These are phyloP conservation scores for Teunomyces pallodes DNA, from an alignment of 805 yeast genomes.

Conservation along the genomic window DNA sequence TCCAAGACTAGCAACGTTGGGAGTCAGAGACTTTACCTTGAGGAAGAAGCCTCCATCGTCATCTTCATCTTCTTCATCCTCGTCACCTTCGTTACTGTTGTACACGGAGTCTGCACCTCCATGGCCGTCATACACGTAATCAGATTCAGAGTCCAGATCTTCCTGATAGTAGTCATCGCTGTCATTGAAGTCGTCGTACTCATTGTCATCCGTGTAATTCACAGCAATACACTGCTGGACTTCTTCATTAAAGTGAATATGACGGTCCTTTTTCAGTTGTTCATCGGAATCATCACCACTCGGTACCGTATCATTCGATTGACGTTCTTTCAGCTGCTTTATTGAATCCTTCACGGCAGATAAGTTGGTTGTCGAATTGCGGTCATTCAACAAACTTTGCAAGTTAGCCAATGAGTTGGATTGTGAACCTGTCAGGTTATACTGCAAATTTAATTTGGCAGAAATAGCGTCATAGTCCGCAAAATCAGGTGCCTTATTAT, in stretches of 20 bases:
- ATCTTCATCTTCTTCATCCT: slow-evolving; percentile 46
- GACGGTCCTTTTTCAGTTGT: slow-evolving; percentile 46
- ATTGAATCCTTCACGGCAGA: slow-evolving; percentile 1
- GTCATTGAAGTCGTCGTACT: slow-evolving; percentile 23
- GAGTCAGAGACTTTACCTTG: slow-evolving; percentile 46
- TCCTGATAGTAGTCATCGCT: slow-evolving; percentile 3
- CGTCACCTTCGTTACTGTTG: slow-evolving; percentile 18
- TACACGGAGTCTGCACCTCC: background rate
- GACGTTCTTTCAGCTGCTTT: background rate
- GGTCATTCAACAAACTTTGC: slow-evolving; percentile 10
- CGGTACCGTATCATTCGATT: background rate
- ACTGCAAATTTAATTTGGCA: slow-evolving; percentile 42
- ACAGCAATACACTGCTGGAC: slow-evolving; percentile 93
- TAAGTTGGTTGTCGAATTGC: slow-evolving; percentile 1
- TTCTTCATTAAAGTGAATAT: slow-evolving; percentile 88
- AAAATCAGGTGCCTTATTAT: slow-evolving; percentile 35
- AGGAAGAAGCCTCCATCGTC: slow-evolving; percentile 71
- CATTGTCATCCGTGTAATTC: slow-evolving; percentile 31
- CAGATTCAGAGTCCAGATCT: slow-evolving; percentile 1
- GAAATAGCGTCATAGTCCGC: slow-evolving; percentile 44
- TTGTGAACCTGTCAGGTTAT: slow-evolving; percentile 13
- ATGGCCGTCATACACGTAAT: slow-evolving; percentile 12
- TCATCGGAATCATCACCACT: background rate
- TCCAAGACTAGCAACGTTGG: slow-evolving; percentile 21
- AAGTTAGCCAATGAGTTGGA: slow-evolving; percentile 14